Percentiles rank a stretch among this genome's conserved stretches.
These are phyloP conservation scores for Metarhizium brunneum DNA, from an alignment of 2,329 filamentous ascomycete genomes.

Conservation along the genomic window DNA sequence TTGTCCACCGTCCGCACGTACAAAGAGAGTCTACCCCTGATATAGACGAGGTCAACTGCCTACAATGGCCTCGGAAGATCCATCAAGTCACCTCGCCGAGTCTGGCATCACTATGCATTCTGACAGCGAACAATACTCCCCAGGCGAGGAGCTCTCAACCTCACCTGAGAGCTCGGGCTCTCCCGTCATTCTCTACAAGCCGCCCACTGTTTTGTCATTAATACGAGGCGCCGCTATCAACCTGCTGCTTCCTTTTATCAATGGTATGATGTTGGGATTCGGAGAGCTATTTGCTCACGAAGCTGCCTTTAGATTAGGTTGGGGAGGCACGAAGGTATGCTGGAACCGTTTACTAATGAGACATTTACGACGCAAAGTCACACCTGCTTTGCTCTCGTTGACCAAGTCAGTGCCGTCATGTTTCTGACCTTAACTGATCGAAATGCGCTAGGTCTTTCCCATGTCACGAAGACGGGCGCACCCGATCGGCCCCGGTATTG, in stretches of 20 bases:
- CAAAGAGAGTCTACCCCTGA: background rate
- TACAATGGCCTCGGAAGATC: constrained; percentile 45
- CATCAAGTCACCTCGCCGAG: constrained; percentile 50
- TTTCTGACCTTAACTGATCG: constrained; percentile 2
- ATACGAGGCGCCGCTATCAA: constrained; percentile 90
- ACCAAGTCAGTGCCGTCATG: background rate
- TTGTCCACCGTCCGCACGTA: background rate
- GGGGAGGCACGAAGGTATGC: constrained; percentile 85
- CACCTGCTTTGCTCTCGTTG: background rate
- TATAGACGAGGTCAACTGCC: background rate
- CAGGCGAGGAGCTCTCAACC: constrained; percentile 49
- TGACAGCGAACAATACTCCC: constrained; percentile 76
- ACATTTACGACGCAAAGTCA: background rate
- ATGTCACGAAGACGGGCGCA: constrained; percentile 51
- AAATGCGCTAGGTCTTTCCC: constrained; percentile 43
- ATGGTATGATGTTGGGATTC: constrained; percentile 96
- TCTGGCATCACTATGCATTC: constrained; percentile 71
- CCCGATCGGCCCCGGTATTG: constrained; percentile 72
- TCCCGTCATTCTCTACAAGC: constrained; percentile 76
- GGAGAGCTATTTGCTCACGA: constrained; percentile 96
- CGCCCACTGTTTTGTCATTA: constrained; percentile 79
- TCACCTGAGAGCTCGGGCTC: constrained; percentile 55
- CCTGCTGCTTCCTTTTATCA: constrained; percentile 88
- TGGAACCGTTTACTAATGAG: background rate
- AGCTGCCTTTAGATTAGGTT: constrained; percentile 84